phyloP scores from a whole-genome alignment of 192 early-diverging fungal genomes.

The Coemansia javaensis region DNA sequence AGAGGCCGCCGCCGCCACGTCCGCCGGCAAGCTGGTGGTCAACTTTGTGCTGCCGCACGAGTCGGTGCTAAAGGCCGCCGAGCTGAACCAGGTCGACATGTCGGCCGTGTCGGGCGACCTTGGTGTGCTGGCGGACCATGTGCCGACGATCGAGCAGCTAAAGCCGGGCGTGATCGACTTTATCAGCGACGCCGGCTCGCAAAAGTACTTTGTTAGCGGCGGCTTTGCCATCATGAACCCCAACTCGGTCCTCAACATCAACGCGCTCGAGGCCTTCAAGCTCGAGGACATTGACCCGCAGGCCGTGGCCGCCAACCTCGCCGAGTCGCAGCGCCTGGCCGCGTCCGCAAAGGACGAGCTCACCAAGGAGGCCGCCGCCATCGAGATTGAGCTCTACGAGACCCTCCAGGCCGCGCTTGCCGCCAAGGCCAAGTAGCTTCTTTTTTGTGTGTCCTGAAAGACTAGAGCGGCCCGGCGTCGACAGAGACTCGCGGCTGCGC shows the following conservation, averaged over 20 bases:
- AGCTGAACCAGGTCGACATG: constrained; percentile 90
- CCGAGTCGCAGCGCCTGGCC: constrained; percentile 72
- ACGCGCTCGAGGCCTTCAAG: constrained; percentile 89
- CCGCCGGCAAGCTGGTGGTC: constrained; percentile 73
- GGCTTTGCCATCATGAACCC: constrained; percentile 97
- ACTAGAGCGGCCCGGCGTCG: not conserved
- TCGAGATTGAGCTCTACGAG: constrained; percentile 88
- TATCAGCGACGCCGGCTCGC: constrained; percentile 58
- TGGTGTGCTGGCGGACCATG: constrained; percentile 97
- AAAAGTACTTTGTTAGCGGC: constrained; percentile 95
- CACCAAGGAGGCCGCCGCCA: constrained; percentile 75
- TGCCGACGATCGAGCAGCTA: constrained; percentile 94
- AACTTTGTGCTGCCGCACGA: constrained; percentile 91
- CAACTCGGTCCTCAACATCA: constrained; percentile 94
- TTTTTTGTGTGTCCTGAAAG: not conserved
- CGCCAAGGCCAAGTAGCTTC: constrained; percentile 25
- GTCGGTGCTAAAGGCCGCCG: constrained; percentile 67
- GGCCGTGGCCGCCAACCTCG: constrained; percentile 66
- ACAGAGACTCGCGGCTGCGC: not conserved
- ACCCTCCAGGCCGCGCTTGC: constrained; percentile 70
- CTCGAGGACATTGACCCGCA: constrained; percentile 84
- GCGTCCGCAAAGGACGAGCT: constrained; percentile 62
- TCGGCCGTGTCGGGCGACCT: constrained; percentile 89
- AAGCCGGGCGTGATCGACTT: constrained; percentile 86
- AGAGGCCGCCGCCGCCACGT: constrained; percentile 58